A percentile compares a stretch with the other conserved stretches of the same genome.
These are phyloP conservation scores for Diaporthe sp. DNA, from an alignment of 2,329 filamentous ascomycete genomes.

Conservation along the genomic window DNA sequence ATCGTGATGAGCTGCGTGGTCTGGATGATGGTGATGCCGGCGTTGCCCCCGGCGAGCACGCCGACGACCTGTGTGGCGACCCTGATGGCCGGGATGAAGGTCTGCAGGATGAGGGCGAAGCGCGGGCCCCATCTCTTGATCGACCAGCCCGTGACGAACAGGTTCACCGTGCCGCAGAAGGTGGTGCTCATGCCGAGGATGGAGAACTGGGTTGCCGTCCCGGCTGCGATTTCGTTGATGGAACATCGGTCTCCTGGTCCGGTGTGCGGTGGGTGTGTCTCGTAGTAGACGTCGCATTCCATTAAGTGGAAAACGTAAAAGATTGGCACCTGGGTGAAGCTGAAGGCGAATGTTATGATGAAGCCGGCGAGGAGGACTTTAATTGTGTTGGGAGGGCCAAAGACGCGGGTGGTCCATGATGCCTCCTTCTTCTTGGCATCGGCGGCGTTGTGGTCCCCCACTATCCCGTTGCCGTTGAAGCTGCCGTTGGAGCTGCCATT, in stretches of 20 bases:
- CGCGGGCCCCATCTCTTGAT: slow-evolving; percentile 78
- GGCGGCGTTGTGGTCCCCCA: not conserved
- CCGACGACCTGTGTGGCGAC: slow-evolving; percentile 75
- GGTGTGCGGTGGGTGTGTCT: slow-evolving; percentile 65
- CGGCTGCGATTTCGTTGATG: slow-evolving; percentile 73
- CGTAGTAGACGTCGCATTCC: slow-evolving; percentile 80
- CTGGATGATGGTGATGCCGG: slow-evolving; percentile 79
- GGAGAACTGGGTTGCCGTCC: slow-evolving; percentile 74
- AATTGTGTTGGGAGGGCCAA: slow-evolving; percentile 41
- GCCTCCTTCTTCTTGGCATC: slow-evolving; percentile 22
- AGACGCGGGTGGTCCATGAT: slow-evolving; percentile 39
- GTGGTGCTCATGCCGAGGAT: slow-evolving; percentile 78
- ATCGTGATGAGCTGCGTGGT: slow-evolving; percentile 77
- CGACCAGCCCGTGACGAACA: slow-evolving; percentile 77
- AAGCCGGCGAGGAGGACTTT: slow-evolving; percentile 42
- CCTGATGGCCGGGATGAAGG: slow-evolving; percentile 74
- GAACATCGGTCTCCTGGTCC: slow-evolving; percentile 69
- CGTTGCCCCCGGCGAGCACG: slow-evolving; percentile 70
- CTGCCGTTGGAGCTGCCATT: slow-evolving; percentile 5
- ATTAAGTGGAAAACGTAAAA: slow-evolving; percentile 79
- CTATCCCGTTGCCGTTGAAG: not conserved
- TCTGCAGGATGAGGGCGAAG: slow-evolving; percentile 72
- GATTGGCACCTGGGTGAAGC: slow-evolving; percentile 47
- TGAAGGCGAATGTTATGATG: slow-evolving; percentile 38
- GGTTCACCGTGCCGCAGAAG: slow-evolving; percentile 72